These are phyloP conservation scores for Colletotrichum kahawae DNA, from an alignment of 2,329 filamentous ascomycete genomes.

Conservation along the genomic window DNA sequence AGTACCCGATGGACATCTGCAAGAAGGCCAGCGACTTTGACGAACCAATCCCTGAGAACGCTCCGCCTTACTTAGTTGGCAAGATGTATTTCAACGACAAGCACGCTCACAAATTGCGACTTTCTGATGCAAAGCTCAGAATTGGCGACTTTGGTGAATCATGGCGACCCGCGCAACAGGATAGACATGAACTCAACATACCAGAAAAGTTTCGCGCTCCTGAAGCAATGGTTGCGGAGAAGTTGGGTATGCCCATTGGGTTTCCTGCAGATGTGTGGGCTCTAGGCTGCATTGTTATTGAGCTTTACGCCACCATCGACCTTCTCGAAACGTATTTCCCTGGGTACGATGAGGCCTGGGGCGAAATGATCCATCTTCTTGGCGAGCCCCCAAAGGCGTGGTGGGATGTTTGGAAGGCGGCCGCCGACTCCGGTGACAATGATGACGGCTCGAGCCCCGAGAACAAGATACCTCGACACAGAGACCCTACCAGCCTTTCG, in stretches of 20 bases:
- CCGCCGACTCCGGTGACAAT: background rate
- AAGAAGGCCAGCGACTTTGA: background rate
- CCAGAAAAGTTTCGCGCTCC: background rate
- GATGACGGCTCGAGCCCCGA: background rate
- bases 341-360: background rate
- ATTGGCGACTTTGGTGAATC: background rate
- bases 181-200: background rate
- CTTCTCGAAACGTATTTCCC: background rate
- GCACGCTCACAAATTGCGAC: background rate
- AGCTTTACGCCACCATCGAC: background rate
- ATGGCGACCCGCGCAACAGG: background rate
- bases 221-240: background rate
- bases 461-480: background rate
- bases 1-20: background rate
- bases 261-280: background rate
- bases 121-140: background rate
- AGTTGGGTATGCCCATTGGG: rapidly evolving
- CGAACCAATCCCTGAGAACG: background rate
- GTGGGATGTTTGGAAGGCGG: background rate
- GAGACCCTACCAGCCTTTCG: background rate
- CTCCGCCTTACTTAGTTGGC: background rate
- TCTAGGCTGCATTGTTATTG: background rate
- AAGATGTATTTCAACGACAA: background rate
- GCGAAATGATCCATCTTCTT: background rate
- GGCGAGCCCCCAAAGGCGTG: background rate